phyloP scores from a whole-genome alignment of 345 rosid genomes.

The Salix purpurea region DNA sequence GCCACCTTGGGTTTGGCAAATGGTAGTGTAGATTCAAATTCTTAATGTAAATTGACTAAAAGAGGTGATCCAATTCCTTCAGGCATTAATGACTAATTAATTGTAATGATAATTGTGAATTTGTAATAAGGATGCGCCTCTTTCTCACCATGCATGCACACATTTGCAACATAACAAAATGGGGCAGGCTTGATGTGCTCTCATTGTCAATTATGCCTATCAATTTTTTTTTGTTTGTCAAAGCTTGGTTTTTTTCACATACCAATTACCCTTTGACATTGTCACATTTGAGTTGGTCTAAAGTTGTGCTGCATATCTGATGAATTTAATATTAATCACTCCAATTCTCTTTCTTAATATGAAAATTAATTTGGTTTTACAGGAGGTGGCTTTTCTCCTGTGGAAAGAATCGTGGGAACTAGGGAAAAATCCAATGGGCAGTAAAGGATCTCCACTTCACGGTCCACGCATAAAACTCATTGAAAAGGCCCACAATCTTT shows the following conservation, averaged over 20 bases:
- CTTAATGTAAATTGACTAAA: no score
- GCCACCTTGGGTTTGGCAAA: neutral
- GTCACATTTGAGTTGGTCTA: neutral
- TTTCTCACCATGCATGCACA: neutral
- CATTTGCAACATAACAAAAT: neutral
- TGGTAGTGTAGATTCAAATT: neutral
- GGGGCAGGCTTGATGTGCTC: neutral
- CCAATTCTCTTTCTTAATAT: conserved; percentile 5
- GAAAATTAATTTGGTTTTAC: conserved; percentile 10
- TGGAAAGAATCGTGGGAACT: conserved; percentile 98
- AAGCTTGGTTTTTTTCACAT: neutral
- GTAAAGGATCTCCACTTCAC: conserved; percentile 90
- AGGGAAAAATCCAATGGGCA: conserved; percentile 92
- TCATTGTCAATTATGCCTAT: neutral
- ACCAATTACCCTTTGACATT: neutral
- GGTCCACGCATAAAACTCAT: conserved; percentile 94
- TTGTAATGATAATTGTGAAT: neutral
- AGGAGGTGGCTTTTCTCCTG: conserved; percentile 92
- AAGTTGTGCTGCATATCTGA: neutral
- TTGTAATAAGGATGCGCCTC: neutral
- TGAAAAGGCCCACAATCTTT: conserved; percentile 73
- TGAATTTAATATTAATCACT: neutral
- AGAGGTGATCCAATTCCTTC: neutral
- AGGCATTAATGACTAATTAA: neutral
- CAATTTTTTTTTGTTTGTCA: neutral